Evolutionary conservation across 768 basidiomycete species (phyloP).

Genomic region (Candolleomyces eurysporus): DNA sequence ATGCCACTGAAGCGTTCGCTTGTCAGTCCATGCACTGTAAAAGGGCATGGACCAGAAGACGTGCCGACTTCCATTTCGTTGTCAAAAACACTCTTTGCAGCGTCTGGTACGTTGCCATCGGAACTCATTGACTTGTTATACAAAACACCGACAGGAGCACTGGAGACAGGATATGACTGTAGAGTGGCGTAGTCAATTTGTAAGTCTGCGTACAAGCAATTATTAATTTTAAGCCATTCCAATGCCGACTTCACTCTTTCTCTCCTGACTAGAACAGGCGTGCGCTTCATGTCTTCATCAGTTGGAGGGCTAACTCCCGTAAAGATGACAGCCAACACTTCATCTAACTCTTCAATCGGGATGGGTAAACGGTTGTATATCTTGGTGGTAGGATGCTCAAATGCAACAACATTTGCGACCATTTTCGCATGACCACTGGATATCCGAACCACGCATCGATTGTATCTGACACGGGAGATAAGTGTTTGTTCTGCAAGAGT

Average conservation of each 20-base stretch:
- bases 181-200: constrained; percentile 26
- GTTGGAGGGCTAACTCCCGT: constrained; percentile 26
- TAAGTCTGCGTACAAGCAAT: constrained; percentile 29
- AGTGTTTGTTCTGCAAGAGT: constrained; percentile 1
- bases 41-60: constrained; percentile 30
- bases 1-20: neutral
- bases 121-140: constrained; percentile 16
- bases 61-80: constrained; percentile 28
- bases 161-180: constrained; percentile 19
- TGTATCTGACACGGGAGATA: neutral
- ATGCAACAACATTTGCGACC: constrained; percentile 2
- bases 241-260: constrained; percentile 24
- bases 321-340: constrained; percentile 32
- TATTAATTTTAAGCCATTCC: constrained; percentile 36
- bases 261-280: constrained; percentile 26
- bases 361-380: constrained; percentile 1
- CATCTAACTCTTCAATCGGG: constrained; percentile 20
- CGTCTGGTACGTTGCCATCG: constrained; percentile 13
- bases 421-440: neutral
- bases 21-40: constrained; percentile 36
- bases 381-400: neutral
- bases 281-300: constrained; percentile 20
- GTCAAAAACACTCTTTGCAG: constrained; percentile 21
- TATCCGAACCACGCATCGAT: constrained; percentile 1
- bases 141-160: constrained; percentile 22